Conservation (phyloP, 1,284 basidiomycete genomes). For the Cutaneotrichosporon sp. region DNA sequence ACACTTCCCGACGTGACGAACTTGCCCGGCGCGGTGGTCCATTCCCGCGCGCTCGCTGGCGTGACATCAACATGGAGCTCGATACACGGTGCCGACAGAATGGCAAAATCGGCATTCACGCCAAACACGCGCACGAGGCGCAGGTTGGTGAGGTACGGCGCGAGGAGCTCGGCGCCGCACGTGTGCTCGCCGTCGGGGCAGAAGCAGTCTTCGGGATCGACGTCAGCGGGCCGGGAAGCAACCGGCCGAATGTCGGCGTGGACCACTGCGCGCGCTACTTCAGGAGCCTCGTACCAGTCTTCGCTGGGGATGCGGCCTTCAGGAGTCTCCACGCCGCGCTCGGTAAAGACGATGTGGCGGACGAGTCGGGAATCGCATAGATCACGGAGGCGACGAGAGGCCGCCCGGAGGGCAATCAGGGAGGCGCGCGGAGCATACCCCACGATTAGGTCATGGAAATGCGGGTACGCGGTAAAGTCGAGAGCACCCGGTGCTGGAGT, state of each 20-base stretch:
- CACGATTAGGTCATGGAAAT: neutral
- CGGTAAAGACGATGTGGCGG: neutral
- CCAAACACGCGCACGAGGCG: neutral
- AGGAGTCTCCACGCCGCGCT: neutral
- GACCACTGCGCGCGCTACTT: neutral
- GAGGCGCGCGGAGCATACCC: neutral
- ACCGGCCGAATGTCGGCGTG: neutral
- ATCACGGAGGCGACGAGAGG: neutral
- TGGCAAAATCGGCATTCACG: neutral
- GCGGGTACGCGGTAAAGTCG: neutral
- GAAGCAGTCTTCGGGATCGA: neutral
- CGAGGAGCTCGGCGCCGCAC: neutral
- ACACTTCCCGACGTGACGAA: neutral
- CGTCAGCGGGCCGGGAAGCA: neutral
- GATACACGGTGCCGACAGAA: neutral
- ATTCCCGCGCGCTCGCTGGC: neutral
- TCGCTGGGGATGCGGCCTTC: neutral
- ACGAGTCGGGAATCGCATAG: neutral
- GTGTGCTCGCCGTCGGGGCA: neutral
- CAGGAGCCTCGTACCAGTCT: neutral
- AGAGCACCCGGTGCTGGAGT: neutral
- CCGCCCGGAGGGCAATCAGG: neutral
- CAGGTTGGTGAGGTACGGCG: neutral
- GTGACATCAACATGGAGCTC: neutral
- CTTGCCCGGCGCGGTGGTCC: neutral